A percentile compares a stretch with the other conserved stretches of the same genome.
Evolutionary conservation across 1,139 yeast species (phyloP).

Genomic region (Nakaseomyces uthaithaninus): DNA sequence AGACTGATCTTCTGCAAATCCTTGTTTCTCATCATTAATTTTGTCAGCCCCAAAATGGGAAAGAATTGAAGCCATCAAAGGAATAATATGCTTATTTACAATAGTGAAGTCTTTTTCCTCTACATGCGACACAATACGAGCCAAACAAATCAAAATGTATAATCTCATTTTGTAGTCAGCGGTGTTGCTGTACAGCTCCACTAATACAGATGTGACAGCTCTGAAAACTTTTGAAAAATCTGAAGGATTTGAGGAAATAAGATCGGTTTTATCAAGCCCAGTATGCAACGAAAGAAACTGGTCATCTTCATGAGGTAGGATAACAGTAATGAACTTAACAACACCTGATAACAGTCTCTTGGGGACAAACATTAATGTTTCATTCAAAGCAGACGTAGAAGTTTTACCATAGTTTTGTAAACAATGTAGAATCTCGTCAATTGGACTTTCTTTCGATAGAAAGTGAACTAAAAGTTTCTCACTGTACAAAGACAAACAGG

Average conservation of each 20-base stretch:
- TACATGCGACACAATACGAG: conserved; percentile 39
- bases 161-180: conserved; percentile 63
- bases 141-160: conserved; percentile 47
- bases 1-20: conserved; percentile 18
- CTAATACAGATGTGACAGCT: conserved; percentile 50
- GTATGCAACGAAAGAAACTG: conserved; percentile 23
- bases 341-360: conserved; percentile 53
- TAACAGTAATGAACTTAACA: conserved; percentile 47
- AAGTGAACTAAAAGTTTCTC: conserved; percentile 16
- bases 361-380: conserved; percentile 68
- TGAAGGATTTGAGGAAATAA: conserved; percentile 22
- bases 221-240: conserved; percentile 39
- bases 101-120: conserved; percentile 17
- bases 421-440: conserved; percentile 16
- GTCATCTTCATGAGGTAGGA: conserved; percentile 42
- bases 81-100: conserved; percentile 33
- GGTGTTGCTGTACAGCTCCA: conserved; percentile 67
- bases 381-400: conserved; percentile 30
- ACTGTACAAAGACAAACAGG: conserved; percentile 19
- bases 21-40: conserved; percentile 14
- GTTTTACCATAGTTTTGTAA: conserved; percentile 20
- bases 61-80: conserved; percentile 60
- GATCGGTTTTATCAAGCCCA: conserved; percentile 10
- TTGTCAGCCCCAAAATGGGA: conserved; percentile 37
- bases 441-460: conserved; percentile 16